These are phyloP conservation scores for Rhazya stricta DNA, from an alignment of 257 asterid species.

Conservation along the genomic window DNA sequence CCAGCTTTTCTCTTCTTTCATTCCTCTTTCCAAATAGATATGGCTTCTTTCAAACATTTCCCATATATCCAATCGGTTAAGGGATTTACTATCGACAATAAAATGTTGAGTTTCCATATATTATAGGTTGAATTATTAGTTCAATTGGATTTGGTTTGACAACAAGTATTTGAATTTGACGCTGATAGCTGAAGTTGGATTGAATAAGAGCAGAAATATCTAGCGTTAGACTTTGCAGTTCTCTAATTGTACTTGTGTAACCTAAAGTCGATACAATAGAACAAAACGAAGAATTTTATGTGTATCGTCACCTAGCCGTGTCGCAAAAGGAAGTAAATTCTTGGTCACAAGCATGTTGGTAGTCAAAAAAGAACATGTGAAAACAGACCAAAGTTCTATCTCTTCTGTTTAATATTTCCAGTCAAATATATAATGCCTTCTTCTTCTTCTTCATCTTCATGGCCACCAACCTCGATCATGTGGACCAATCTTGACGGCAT, in stretches of 20 bases:
- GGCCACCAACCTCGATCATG: constrained; percentile 24
- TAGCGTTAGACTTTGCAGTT: not conserved
- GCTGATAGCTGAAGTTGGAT: constrained; percentile 1
- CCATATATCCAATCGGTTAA: too few relatives aligned
- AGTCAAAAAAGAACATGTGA: constrained; percentile 27
- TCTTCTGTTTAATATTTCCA: constrained; percentile 6
- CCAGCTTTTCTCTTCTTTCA: not conserved
- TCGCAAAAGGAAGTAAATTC: constrained; percentile 10
- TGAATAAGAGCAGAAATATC: not conserved
- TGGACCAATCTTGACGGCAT: constrained; percentile 12
- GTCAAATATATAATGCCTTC: not conserved
- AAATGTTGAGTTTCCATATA: not conserved
- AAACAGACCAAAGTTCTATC: constrained; percentile 22
- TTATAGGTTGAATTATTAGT: not conserved
- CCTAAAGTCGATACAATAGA: constrained; percentile 18
- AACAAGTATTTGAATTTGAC: not conserved
- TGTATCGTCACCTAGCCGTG: not conserved
- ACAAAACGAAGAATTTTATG: constrained; percentile 3
- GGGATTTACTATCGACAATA: too few relatives aligned
- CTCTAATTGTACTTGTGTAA: not conserved
- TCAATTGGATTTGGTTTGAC: not conserved
- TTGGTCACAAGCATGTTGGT: constrained; percentile 25
- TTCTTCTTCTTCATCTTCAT: not conserved
- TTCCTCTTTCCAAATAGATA: not conserved
- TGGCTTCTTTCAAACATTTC: not conserved